Evolutionary conservation across 495 filamentous ascomycete genomes (phyloP).

Genomic region (Talaromyces borbonicus): DNA sequence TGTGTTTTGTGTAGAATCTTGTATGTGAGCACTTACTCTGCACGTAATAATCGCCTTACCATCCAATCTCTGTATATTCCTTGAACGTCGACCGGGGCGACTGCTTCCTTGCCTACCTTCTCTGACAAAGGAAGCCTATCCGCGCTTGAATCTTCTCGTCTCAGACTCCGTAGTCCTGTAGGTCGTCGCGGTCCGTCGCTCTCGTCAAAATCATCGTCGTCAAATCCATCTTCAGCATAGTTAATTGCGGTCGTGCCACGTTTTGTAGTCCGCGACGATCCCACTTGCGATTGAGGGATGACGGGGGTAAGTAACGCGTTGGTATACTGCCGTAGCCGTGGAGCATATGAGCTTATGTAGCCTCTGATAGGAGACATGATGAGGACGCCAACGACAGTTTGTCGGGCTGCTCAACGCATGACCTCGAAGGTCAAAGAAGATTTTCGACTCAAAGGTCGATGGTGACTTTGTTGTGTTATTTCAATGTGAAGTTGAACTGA

Average conservation of each 20-base stretch:
- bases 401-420: slow-evolving; percentile 36
- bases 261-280: slow-evolving; percentile 78
- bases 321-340: slow-evolving; percentile 79
- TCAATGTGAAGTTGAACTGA: slow-evolving; percentile 10
- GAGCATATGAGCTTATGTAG: slow-evolving; percentile 84
- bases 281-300: slow-evolving; percentile 55
- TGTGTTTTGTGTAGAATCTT: too few relatives aligned
- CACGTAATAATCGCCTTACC: slow-evolving; percentile 57
- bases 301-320: slow-evolving; percentile 90
- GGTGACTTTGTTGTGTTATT: too few relatives aligned
- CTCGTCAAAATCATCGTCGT: slow-evolving; percentile 91
- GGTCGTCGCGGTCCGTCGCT: slow-evolving; percentile 67
- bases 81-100: slow-evolving; percentile 70
- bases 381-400: slow-evolving; percentile 17
- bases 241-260: slow-evolving; percentile 93
- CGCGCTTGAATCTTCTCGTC: slow-evolving; percentile 62
- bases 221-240: slow-evolving; percentile 92
- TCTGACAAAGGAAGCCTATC: slow-evolving; percentile 53
- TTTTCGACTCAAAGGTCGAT: too few relatives aligned
- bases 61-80: slow-evolving; percentile 94
- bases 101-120: slow-evolving; percentile 77
- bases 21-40: slow-evolving; percentile 28
- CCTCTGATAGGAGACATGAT: slow-evolving; percentile 67
- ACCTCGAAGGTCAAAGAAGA: slow-evolving; percentile 22
- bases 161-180: slow-evolving; percentile 73